Evolutionary conservation across 371 early-diverging fungal species (phyloP).

Genomic region (Dipsacomyces acuminosporus): DNA sequence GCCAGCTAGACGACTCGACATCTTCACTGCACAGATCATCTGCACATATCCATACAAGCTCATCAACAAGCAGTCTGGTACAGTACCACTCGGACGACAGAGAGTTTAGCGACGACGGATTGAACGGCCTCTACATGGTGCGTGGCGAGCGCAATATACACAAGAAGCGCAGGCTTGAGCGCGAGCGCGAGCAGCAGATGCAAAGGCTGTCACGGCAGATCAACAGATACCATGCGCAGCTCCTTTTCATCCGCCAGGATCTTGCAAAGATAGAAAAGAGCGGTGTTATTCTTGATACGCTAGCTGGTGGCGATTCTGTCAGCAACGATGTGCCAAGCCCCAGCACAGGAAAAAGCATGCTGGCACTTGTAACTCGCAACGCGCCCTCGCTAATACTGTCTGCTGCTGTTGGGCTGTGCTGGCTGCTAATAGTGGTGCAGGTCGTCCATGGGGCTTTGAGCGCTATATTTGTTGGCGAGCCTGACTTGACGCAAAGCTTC

Average conservation of each 20-base stretch:
- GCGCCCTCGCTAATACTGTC: conserved; percentile 15
- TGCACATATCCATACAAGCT: background rate
- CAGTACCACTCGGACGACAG: conserved; percentile 16
- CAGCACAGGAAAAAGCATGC: background rate
- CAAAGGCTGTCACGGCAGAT: conserved; percentile 31
- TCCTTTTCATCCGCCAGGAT: conserved; percentile 27
- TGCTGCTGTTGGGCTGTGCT: conserved; percentile 25
- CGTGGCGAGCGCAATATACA: conserved; percentile 6
- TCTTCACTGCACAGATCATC: too few species aligned
- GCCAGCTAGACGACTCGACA: too few species aligned
- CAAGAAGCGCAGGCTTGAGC: conserved; percentile 7
- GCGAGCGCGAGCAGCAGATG: conserved; percentile 36
- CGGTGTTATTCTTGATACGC: conserved; percentile 9
- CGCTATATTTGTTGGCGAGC: conserved; percentile 42
- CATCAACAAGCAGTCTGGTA: conserved; percentile 14
- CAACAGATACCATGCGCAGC: conserved; percentile 33
- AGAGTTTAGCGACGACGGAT: conserved; percentile 23
- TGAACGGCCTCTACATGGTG: background rate
- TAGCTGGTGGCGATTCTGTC: background rate
- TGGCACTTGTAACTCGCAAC: background rate
- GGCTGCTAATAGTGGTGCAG: conserved; percentile 41
- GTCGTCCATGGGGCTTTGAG: conserved; percentile 39
- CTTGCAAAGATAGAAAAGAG: conserved; percentile 23
- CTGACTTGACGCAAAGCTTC: conserved; percentile 30
- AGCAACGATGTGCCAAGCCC: background rate